phyloP scores from a whole-genome alignment of 306 rosid genomes.

The Lagenaria siceraria region DNA sequence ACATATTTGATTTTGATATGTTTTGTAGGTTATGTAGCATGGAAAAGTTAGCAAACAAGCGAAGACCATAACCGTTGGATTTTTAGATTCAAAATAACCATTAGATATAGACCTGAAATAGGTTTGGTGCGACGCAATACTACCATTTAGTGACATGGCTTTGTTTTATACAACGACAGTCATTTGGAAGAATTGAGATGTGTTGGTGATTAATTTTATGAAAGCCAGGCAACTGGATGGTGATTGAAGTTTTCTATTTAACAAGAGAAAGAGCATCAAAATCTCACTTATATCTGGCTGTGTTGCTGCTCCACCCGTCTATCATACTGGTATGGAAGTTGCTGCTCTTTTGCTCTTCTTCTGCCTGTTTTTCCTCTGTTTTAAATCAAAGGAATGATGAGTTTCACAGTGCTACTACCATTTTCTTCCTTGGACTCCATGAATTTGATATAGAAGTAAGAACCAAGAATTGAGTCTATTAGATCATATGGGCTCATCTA shows the following conservation, averaged over 20 bases:
- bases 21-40: not conserved
- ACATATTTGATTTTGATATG: not conserved
- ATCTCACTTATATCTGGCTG: not conserved
- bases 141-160: not conserved
- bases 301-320: not conserved
- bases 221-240: not conserved
- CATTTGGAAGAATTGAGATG: not conserved
- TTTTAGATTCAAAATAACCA: not conserved
- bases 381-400: not conserved
- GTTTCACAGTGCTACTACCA: not conserved
- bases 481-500: too few species aligned
- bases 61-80: not conserved
- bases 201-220: not conserved
- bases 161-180: not conserved
- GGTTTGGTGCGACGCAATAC: not conserved
- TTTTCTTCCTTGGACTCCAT: not conserved
- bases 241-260: not conserved
- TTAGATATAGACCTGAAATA: not conserved
- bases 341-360: not conserved
- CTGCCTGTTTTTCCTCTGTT: not conserved
- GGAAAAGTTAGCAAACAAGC: not conserved
- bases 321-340: not conserved
- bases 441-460: not conserved
- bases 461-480: not conserved
- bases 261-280: not conserved